Base-by-base conservation (phyloP, 2,329 filamentous ascomycete species). In the Tolypocladium endophyticum region DNA sequence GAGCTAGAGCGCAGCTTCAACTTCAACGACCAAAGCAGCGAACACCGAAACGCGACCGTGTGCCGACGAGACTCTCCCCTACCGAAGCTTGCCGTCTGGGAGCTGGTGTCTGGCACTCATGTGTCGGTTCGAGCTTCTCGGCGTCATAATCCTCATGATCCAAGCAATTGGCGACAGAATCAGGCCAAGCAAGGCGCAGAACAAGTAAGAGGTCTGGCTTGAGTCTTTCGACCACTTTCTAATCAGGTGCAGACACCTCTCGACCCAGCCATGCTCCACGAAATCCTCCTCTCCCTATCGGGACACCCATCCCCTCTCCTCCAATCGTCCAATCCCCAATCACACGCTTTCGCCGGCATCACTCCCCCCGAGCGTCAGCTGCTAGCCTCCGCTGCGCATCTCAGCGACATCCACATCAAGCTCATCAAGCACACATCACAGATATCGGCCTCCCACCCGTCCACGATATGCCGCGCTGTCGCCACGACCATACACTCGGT, bases 211-310 rank as follows among this genome's bases (percentile, higher is more conserved):
- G 43, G 16, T 11, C 18, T n/a, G 6, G 18, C 30, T 16, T 38
- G 18, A n/a, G 12, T 20, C 18, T 11, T 11, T 16, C 18, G 16
- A 9, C 36, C 41, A 18, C 20, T 30, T 0, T 16, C 58, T 55
- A 50, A 57, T n/a, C 25, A 23, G 20, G n/a, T 20, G 7, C 52
- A 62, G 61, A 35, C 56, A 18, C 28, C 58, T 60, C 14, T 20
- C 58, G 28, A 45, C 59, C 33, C 57, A 59, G 55, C 66, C 66
- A 99, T 99, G 94, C 89, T 99, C 74, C 94, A 97, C 84, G 94
- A 99, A 81, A 91, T 99, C 78, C 86, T 97, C 75, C 87, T 99
- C 75, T 93, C 92, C 73, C 87, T 97, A 75, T 95, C 92, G 69
- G 93, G 94, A 66, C 90, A 97, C 76, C 88, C 90, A 64, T 97